Evolutionary conservation across 768 basidiomycete genomes (phyloP), one percentile per base, ranked within the genome.

Genomic region (Cyclocybe aegerita): DNA sequence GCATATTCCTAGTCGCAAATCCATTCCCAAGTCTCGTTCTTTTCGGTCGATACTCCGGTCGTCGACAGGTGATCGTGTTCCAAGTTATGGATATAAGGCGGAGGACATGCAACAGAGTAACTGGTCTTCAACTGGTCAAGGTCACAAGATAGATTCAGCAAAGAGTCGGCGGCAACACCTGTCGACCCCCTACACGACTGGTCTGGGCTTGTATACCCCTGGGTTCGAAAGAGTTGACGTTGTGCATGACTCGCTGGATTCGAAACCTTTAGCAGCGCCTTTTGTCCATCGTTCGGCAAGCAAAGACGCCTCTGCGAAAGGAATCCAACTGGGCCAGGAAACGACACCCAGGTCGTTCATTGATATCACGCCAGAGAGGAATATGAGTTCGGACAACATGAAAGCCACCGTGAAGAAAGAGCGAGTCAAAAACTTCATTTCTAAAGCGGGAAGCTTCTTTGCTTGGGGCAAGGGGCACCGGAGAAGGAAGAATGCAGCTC

Each of bases 281-380:
- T 45, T 42, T 12, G 17, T 9, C 45, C 17, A 23, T 52, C 54
- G 32, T 29, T 12, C 41, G 32, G n/a, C 40, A 7, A 30, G 12
- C 9, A 50, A 29, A 14, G 45, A 43, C 4, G 43, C 23, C 49
- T 16, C 43, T 10, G 36, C 47, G 4, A 42, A 56, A 39, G 30
- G 23, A 33, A 36, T 39, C 40, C 10, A 43, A 50, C 35, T 54
- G 39, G 39, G 52, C 33, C 12, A 46, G 33, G 45, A 50, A 9
- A 54, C 57, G 8, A 48, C 53, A 5, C 62, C 65, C 2, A 65
- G 53, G 46, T 72, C 72, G 7, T 74, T 74, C 53, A 74, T 74
- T 31, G 65, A 72, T 50, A 67, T 74, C 46, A 69, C 68, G 15
- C 70, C 67, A 17, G 67, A 70, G 30, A 57, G 43, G 48, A 16